A percentile compares a stretch with the other conserved stretches of the same genome.
phyloP scores from a whole-genome alignment of 2,329 filamentous ascomycete species.

The Aspergillus udagawae region DNA sequence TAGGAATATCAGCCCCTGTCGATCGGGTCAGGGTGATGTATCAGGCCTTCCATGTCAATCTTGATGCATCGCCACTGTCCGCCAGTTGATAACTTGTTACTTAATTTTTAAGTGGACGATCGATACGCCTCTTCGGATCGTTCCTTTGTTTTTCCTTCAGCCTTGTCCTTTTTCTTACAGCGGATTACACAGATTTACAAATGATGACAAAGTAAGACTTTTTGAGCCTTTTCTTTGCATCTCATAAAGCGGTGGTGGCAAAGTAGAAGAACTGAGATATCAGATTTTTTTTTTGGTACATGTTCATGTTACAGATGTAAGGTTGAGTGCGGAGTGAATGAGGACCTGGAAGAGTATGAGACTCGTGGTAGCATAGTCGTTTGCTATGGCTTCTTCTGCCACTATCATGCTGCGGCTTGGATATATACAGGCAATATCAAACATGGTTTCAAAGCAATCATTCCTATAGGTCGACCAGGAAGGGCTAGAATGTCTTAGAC shows the following conservation, averaged over 20 bases:
- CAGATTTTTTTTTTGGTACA: neutral
- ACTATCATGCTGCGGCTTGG: neutral
- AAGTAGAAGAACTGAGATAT: neutral
- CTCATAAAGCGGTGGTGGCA: neutral
- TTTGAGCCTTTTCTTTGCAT: neutral
- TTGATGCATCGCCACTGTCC: neutral
- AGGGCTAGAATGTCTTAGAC: conserved; percentile 44
- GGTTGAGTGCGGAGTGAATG: no score
- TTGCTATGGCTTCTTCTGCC: neutral
- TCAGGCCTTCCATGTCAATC: neutral
- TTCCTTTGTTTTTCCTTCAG: neutral
- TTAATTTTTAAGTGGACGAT: neutral
- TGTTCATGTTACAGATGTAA: neutral
- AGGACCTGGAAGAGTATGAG: neutral
- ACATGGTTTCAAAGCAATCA: neutral
- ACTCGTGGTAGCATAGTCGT: neutral
- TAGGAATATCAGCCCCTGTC: neutral
- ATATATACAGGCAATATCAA: neutral
- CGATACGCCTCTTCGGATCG: neutral
- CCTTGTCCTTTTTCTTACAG: neutral
- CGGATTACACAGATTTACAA: neutral
- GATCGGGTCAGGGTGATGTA: neutral
- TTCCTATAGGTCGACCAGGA: neutral
- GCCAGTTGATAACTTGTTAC: neutral
- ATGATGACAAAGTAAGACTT: neutral